Conservation (phyloP, 1,284 basidiomycete genomes). For the Peniophora sp. region DNA sequence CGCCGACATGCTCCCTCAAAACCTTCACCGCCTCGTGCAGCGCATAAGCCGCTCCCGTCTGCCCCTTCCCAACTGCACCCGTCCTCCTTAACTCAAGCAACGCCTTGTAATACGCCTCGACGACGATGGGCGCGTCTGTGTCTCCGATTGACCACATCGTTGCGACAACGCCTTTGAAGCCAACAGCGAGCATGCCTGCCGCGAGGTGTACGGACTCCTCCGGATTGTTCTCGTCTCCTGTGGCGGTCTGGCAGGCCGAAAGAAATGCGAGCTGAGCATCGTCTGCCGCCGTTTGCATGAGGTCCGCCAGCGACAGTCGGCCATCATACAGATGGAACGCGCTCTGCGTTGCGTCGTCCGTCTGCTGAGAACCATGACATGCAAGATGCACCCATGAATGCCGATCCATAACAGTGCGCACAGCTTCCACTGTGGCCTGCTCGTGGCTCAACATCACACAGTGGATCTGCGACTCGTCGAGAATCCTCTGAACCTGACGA, state of each 20-base stretch:
- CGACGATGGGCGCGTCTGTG: conserved; percentile 6
- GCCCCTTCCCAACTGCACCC: neutral
- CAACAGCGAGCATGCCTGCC: conserved; percentile 16
- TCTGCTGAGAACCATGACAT: neutral
- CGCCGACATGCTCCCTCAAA: neutral
- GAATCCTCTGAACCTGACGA: neutral
- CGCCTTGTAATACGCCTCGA: conserved; percentile 7
- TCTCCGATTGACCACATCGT: conserved; percentile 19
- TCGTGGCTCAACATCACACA: conserved; percentile 4
- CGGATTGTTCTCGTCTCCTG: neutral
- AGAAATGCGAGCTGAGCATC: conserved; percentile 1
- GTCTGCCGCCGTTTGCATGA: neutral
- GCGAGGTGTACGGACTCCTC: conserved; percentile 14
- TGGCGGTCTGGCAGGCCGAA: conserved; percentile 4
- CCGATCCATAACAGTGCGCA: neutral
- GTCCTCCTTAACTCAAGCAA: neutral
- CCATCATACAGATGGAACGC: conserved; percentile 1
- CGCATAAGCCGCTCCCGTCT: neutral
- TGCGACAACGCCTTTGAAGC: conserved; percentile 15
- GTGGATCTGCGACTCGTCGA: conserved; percentile 1
- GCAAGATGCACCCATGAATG: neutral
- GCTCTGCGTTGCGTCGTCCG: neutral
- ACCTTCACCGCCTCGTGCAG: neutral
- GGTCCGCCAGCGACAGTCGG: neutral
- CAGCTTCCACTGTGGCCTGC: conserved; percentile 1